Evolutionary conservation across 331 rosid species (phyloP), one percentile per base, ranked within the genome.

Genomic region (Quercus tomentella): DNA sequence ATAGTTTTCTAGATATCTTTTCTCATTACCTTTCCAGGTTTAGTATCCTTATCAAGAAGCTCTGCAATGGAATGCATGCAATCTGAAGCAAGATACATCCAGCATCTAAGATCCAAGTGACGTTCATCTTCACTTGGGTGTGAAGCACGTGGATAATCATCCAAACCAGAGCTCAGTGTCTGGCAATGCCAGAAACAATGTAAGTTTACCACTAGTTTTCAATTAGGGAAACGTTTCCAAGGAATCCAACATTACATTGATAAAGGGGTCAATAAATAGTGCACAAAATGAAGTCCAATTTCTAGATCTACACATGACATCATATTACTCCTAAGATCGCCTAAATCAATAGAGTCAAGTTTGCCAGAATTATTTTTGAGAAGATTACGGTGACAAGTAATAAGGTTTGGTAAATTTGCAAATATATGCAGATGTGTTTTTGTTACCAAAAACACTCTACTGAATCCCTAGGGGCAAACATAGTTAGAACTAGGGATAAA

Each of bases 81-180:
- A 65, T 90, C 92, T 15, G 97, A 93, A 73, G 97, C 97, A 80
- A 95, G 97, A 77, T 86, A 89, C 97, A 95, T 93, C 98, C 99
- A 95, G 80, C 96, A 93, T 76, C 99, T 89, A 75, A 95, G 97
- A 87, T 93, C 99, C 81, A 95, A 18, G 67, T 95, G 99, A 73
- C 89, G 96, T 68, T 95, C 99, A 82, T 95, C 99, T 57, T 72
- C 80, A 79, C 84, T 87, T 61, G 99, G 99, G 82, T 95, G 99
- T 55, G 99, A 93, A 81, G 98, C 90, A 68, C 98, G 97, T 23
- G 99, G 99, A 88, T 93, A 95, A 86, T 95, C 99, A 87, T 95
- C 99, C 83, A 93, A 84, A 61, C 99, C 97, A 77, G 98, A 95
- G 80, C 96, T 70, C 77, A 95, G 90, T 21, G 99, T 84, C 98